Evolutionary conservation across 257 asterid genomes (phyloP), one percentile per base, ranked within the genome.

Genomic region (Asclepias syriaca): DNA sequence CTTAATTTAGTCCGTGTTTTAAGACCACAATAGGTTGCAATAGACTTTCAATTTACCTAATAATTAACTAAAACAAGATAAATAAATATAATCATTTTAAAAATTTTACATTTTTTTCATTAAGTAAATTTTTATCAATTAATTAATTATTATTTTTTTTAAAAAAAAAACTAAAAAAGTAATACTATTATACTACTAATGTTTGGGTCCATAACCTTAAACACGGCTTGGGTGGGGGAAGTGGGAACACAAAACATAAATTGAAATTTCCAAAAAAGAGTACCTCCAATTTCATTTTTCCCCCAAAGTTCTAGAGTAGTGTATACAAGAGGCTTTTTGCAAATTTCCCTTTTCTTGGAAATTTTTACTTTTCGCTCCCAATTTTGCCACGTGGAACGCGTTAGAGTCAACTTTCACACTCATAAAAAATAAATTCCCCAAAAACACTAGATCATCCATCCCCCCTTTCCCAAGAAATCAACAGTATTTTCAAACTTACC

Each of bases 321-420:
- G 39, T 34, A 34, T 43, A 43, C 2, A 40, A 6, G 34, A 7
- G 39, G 11, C 7, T 40, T 43, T 43, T 43, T 43, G 48, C 48
- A 43, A 43, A 43, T 43, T 43, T 7, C 48, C 48, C 48, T 43
- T 43, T 43, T 43, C 45, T 40, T 40, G 45, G 53, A 10, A 18
- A 53, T 18, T 8, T 29, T 29, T 24, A 24, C 0, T 19, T 19
- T 54, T 54, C n/a, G 5, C 8, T 10, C 14, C 39, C 16, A 10
- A 57, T 21, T 57, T 57, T 22, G 7, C 34, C 12, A 58, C 64
- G 39, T 24, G 16, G 27, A 22, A 58, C 64, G 75, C 75, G 75
- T 3, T 60, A 22, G 40, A 60, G 69, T 48, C 69, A 60, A 48
- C 16, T 22, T 59, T 61, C 21, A 22, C 22, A 14, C 71, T 67